Percentiles rank a stretch among this genome's conserved stretches.
Conservation (phyloP, 495 filamentous ascomycete species). For the Haplographium delicatum region DNA sequence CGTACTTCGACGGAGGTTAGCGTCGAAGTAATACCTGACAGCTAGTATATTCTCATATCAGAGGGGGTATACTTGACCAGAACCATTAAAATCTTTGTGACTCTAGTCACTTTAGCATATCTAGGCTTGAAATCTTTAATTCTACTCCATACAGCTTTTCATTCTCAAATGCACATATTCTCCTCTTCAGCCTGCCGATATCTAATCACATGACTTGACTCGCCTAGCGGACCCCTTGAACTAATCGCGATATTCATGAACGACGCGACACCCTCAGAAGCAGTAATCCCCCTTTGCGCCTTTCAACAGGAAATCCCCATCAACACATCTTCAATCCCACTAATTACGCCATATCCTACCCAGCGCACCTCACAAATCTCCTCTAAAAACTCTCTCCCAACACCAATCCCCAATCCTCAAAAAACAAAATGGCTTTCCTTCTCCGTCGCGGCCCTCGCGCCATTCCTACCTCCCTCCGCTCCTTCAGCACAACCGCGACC, state of each 20-base stretch:
- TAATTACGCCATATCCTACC: neutral
- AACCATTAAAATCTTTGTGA: too few species aligned
- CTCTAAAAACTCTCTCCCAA: too few species aligned
- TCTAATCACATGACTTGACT: neutral
- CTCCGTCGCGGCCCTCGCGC: conserved; percentile 17
- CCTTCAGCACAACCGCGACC: conserved; percentile 18
- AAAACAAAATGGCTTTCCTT: conserved; percentile 19
- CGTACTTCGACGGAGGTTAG: too few species aligned
- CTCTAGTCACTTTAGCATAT: too few species aligned
- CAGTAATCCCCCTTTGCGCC: neutral
- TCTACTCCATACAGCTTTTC: too few species aligned
- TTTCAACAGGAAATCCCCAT: neutral
- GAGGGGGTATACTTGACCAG: too few species aligned
- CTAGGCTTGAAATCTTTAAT: too few species aligned
- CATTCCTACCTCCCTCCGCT: conserved; percentile 11
- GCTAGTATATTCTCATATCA: too few species aligned
- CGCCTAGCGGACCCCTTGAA: neutral
- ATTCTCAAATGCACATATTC: too few species aligned
- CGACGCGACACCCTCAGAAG: neutral
- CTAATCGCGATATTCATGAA: neutral
- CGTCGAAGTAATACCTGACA: too few species aligned
- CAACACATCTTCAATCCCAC: neutral
- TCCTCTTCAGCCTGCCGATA: too few species aligned
- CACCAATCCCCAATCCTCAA: neutral
- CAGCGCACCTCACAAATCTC: neutral